These are phyloP conservation scores for Phyllosticta citrichinensis DNA, from an alignment of 2,329 filamentous ascomycete genomes.

Conservation along the genomic window DNA sequence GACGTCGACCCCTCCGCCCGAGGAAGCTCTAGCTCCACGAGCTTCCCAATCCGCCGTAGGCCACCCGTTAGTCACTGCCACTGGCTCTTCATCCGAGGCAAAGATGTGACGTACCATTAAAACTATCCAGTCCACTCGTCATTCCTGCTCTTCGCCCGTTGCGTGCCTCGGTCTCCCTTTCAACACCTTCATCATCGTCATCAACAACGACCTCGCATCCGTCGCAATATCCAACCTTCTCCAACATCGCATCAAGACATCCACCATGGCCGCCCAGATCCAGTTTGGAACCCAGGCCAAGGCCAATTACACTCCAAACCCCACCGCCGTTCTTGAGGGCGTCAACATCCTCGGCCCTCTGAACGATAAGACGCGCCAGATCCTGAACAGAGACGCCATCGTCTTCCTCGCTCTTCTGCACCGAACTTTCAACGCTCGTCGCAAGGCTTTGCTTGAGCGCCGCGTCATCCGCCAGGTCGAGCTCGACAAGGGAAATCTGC, in stretches of 20 bases:
- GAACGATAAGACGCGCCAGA: conserved; percentile 72
- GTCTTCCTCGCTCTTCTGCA: conserved; percentile 92
- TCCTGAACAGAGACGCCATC: conserved; percentile 80
- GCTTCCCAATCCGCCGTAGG: background rate
- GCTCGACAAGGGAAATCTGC: conserved; percentile 78
- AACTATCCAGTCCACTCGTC: background rate
- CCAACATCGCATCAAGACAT: background rate
- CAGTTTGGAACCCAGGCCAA: conserved; percentile 24
- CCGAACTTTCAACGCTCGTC: conserved; percentile 82
- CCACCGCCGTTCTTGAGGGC: conserved; percentile 70
- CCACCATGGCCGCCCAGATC: conserved; percentile 5
- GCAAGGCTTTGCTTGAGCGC: conserved; percentile 80
- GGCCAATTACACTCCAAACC: conserved; percentile 47
- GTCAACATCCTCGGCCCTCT: conserved; percentile 76
- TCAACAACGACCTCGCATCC: background rate
- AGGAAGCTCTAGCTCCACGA: conserved; percentile 7
- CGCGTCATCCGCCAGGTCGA: conserved; percentile 81
- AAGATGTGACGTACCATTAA: conserved; percentile 6
- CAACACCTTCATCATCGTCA: background rate
- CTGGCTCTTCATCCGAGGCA: conserved; percentile 5
- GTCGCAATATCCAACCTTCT: background rate
- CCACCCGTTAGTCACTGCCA: conserved; percentile 4
- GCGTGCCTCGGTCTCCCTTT: background rate
- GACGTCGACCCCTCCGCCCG: conserved; percentile 9
- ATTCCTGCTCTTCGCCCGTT: conserved; percentile 1